A percentile compares a stretch with the other conserved stretches of the same genome.
Evolutionary conservation across 2,329 filamentous ascomycete genomes (phyloP).

Genomic region (Lizonia empirigonia): DNA sequence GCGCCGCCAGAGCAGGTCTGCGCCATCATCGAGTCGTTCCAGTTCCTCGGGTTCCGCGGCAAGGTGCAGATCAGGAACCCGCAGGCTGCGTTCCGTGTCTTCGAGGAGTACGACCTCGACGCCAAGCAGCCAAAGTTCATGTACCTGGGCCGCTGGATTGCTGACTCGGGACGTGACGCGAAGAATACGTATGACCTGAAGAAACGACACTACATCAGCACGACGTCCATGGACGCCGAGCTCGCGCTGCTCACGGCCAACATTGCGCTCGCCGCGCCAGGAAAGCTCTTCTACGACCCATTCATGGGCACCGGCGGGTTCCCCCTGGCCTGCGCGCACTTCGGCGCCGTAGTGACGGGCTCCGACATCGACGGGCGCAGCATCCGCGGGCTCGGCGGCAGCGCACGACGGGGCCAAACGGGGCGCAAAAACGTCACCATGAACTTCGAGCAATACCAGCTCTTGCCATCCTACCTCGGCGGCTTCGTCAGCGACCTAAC

Average conservation of each 20-base stretch:
- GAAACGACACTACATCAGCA: constrained; percentile 90
- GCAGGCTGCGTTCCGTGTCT: constrained; percentile 76
- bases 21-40: constrained; percentile 81
- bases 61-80: constrained; percentile 73
- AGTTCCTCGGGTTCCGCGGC: constrained; percentile 77
- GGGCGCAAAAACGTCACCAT: constrained; percentile 60
- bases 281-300: constrained; percentile 89
- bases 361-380: constrained; percentile 93
- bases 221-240: constrained; percentile 97
- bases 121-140: constrained; percentile 61
- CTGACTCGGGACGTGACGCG: constrained; percentile 68
- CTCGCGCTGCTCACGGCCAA: constrained; percentile 91
- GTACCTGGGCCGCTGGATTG: constrained; percentile 76
- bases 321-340: constrained; percentile 85
- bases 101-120: constrained; percentile 75
- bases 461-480: constrained; percentile 71
- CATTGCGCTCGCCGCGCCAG: constrained; percentile 79
- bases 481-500: constrained; percentile 86
- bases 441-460: constrained; percentile 85
- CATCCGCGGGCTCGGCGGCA: constrained; percentile 71
- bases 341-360: constrained; percentile 81
- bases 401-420: constrained; percentile 47
- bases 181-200: constrained; percentile 84
- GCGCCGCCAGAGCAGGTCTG: constrained; percentile 63
- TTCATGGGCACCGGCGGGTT: constrained; percentile 97